phyloP scores from a whole-genome alignment of 345 rosid species.

The Aquilaria sinensis region DNA sequence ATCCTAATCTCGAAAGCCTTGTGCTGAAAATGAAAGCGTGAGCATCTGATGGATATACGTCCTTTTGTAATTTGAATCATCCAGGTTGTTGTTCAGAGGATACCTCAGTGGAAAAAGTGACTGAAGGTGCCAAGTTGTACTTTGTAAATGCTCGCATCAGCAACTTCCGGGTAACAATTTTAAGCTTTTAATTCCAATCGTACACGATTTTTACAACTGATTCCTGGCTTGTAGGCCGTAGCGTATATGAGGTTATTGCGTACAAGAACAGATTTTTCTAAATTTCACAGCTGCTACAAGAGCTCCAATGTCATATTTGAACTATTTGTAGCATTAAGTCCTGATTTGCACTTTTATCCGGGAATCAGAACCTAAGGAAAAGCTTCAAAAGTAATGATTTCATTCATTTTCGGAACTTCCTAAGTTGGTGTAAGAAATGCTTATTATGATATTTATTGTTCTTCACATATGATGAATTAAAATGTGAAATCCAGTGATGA shows the following conservation, averaged over 20 bases:
- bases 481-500: no score
- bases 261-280: neutral
- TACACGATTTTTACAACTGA: neutral
- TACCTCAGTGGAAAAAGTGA: conserved; percentile 93
- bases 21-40: neutral
- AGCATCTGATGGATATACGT: neutral
- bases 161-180: conserved; percentile 1
- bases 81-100: conserved; percentile 75
- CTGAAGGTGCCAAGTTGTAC: neutral
- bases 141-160: neutral
- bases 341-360: neutral
- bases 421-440: no score
- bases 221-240: neutral
- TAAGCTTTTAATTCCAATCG: neutral
- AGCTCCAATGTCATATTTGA: neutral
- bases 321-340: neutral
- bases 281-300: neutral
- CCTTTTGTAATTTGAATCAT: conserved; percentile 6
- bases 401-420: no score
- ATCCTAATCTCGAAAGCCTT: no score
- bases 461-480: no score
- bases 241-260: no score
- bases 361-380: no score
- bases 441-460: no score
- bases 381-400: no score